A percentile compares a stretch with the other conserved stretches of the same genome.
These are phyloP conservation scores for Lentithecium fluviatile DNA, from an alignment of 495 filamentous ascomycete species.

Conservation along the genomic window DNA sequence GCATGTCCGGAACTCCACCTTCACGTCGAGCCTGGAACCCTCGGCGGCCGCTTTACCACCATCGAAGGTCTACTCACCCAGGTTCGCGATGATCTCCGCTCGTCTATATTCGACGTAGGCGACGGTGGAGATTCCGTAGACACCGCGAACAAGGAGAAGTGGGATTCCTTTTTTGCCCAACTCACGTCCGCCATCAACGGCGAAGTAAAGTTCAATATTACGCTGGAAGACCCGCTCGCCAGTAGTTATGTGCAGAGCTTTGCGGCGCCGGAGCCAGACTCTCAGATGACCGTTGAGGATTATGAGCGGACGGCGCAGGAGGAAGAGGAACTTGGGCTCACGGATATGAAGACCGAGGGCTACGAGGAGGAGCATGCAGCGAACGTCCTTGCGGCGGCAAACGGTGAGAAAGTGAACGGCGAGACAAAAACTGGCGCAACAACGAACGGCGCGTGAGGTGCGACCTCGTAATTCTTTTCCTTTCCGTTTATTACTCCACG, in stretches of 20 bases:
- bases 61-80: constrained; percentile 93
- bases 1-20: constrained; percentile 82
- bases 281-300: constrained; percentile 76
- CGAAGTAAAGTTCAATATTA: constrained; percentile 77
- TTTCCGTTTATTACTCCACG: constrained; percentile 16
- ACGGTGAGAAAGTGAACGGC: no score
- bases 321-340: constrained; percentile 84
- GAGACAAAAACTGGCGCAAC: background rate
- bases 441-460: constrained; percentile 23
- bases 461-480: background rate
- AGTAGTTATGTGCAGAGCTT: constrained; percentile 92
- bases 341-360: constrained; percentile 87
- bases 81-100: constrained; percentile 81
- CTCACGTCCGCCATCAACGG: constrained; percentile 78
- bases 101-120: constrained; percentile 77
- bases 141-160: constrained; percentile 60
- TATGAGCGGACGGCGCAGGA: constrained; percentile 87
- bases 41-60: constrained; percentile 96
- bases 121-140: constrained; percentile 71
- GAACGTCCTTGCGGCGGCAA: background rate
- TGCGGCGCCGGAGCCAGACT: constrained; percentile 67
- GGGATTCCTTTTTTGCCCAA: constrained; percentile 75
- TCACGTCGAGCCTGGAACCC: constrained; percentile 80
- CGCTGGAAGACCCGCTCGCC: constrained; percentile 84
- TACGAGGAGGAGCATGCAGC: constrained; percentile 56